Conservation (phyloP, 2,329 filamentous ascomycete species). For the Pseudogymnoascus sp. region DNA sequence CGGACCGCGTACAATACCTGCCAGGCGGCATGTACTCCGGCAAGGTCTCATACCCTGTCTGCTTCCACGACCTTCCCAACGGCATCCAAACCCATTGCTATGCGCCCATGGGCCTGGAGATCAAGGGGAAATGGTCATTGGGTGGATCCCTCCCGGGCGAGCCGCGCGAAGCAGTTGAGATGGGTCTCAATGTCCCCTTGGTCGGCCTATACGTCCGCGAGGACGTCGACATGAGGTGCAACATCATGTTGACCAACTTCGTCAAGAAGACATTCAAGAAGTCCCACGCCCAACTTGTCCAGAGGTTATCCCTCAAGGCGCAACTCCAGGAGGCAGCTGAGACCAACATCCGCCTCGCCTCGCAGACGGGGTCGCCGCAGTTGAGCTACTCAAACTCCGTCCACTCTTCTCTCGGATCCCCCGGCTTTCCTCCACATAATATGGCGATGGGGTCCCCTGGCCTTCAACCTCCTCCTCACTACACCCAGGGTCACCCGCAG, state of each 20-base stretch:
- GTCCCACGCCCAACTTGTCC: conserved; percentile 62
- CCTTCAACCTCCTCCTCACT: neutral
- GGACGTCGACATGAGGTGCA: conserved; percentile 77
- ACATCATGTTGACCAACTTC: conserved; percentile 64
- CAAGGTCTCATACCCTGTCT: conserved; percentile 69
- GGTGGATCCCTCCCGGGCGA: conserved; percentile 66
- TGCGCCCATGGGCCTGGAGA: conserved; percentile 72
- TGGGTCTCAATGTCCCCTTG: conserved; percentile 56
- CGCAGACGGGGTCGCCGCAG: neutral
- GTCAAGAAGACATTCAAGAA: conserved; percentile 78
- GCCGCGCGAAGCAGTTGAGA: conserved; percentile 53
- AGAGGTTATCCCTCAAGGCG: conserved; percentile 48
- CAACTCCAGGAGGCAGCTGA: conserved; percentile 27
- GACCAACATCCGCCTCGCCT: conserved; percentile 18
- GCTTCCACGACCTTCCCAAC: conserved; percentile 65
- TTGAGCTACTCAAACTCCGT: neutral
- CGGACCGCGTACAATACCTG: conserved; percentile 68
- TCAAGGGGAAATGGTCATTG: conserved; percentile 70
- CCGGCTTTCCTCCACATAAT: neutral
- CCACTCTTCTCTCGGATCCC: neutral
- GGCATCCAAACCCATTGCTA: conserved; percentile 79
- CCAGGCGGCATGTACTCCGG: conserved; percentile 55
- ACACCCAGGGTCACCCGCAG: neutral
- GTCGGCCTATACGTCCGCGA: conserved; percentile 74
- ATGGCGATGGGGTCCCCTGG: neutral